Conservation (phyloP, 2,329 filamentous ascomycete genomes). For the Verticillium klebahnii region DNA sequence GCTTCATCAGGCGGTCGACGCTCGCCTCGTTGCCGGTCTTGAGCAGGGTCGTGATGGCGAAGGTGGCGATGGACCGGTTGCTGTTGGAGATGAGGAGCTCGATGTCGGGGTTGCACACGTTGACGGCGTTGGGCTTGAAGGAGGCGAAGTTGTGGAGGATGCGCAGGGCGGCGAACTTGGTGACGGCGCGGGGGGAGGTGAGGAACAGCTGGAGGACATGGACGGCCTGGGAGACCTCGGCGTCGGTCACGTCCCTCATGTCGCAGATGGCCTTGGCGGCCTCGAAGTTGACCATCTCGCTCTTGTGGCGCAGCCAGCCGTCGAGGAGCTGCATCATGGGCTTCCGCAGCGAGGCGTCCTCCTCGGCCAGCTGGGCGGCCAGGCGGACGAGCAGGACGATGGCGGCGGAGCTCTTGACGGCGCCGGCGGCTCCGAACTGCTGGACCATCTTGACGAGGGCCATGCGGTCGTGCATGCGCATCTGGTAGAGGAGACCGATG, state of each 20-base stretch:
- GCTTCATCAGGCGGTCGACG: conserved; percentile 96
- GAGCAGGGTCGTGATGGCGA: conserved; percentile 94
- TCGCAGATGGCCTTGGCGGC: conserved; percentile 97
- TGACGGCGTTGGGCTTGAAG: conserved; percentile 90
- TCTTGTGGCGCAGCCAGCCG: conserved; percentile 96
- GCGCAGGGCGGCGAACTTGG: conserved; percentile 94
- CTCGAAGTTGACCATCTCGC: conserved; percentile 99
- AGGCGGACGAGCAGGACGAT: conserved; percentile 89
- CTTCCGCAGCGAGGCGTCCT: conserved; percentile 82
- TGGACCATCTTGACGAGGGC: conserved; percentile 99
- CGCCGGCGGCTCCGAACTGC: conserved; percentile 87
- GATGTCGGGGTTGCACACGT: conserved; percentile 94
- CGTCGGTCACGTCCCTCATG: conserved; percentile 87
- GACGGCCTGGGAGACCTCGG: conserved; percentile 85
- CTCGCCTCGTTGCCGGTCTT: conserved; percentile 98
- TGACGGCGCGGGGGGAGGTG: conserved; percentile 89
- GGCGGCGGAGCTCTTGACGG: conserved; percentile 91
- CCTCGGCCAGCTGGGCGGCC: conserved; percentile 89
- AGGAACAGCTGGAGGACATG: conserved; percentile 96
- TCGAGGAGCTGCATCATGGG: conserved; percentile 97
- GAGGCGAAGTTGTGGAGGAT: conserved; percentile 95
- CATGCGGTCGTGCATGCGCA: conserved; percentile 97
- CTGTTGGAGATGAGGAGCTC: conserved; percentile 94
- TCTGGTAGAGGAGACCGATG: conserved; percentile 94
- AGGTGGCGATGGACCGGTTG: conserved; percentile 96